Evolutionary conservation across 2,329 filamentous ascomycete species (phyloP), one percentile per base, ranked within the genome.

Genomic region (Fusarium sp.): DNA sequence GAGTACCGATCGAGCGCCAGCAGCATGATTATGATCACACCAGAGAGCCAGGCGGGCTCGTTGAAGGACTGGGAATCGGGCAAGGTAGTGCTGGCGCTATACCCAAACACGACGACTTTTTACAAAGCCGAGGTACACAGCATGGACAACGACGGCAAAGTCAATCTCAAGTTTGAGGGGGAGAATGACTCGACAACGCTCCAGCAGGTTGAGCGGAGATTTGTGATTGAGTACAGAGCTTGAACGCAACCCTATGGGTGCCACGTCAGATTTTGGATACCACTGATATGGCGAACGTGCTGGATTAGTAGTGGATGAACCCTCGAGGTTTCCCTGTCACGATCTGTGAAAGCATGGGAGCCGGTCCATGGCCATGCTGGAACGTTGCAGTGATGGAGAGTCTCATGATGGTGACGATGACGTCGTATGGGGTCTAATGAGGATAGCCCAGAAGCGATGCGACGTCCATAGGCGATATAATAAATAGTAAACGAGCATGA

Each of bases 61-160:
- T 82, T 91, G 15, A 81, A 86, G 5, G 85, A 92, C 41, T 87
- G 92, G 62, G 88, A 92, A 37, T 81, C 88, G 40, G 91, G 92
- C 46, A 93, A 91, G 77, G 88, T 90, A 47, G 93, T 95, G 9
- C 83, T 95, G 61, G 93, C 93, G 0, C 83, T 94, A 62, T 96
- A 96, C 75, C 93, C 93, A 0, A 91, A 94, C 73, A 95, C 93
- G 1, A 95, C 93, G 1, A 95, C 92, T 0, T 95, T 96, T 74
- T 96, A 96, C 78, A 91, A 92, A 77, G 93, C 93, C 2, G 92
- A 94, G 72, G 93, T 95, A 9, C 92, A 93, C 81, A 90, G 90
- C 37, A 90, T 88, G 84, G 84, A 91, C 60, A 82, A 82, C 40
- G 78, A 84, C 65, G 76, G 85, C 41, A 87, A 85, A 65, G 89